Evolutionary conservation across 106 monocot genomes (phyloP).

Genomic region (Apostasia ramifera): DNA sequence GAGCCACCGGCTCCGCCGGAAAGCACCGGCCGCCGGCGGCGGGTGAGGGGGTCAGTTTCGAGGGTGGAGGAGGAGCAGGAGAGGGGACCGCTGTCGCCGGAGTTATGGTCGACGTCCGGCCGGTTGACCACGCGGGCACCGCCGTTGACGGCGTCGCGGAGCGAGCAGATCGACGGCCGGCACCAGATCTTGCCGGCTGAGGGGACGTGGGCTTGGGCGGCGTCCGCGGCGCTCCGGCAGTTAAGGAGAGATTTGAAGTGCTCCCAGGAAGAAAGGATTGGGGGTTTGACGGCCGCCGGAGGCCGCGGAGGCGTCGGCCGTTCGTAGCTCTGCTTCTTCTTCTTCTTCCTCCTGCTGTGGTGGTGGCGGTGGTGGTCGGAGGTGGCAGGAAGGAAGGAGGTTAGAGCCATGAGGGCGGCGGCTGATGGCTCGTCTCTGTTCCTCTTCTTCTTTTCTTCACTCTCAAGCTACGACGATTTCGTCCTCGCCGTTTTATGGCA

Average conservation of each 20-base stretch:
- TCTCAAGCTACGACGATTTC: not conserved
- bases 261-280: slow-evolving; percentile 71
- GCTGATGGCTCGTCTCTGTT: not conserved
- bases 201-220: slow-evolving; percentile 38
- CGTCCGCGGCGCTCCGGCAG: slow-evolving; percentile 37
- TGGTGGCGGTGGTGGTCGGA: slow-evolving; percentile 2
- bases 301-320: not conserved
- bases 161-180: slow-evolving; percentile 51
- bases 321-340: slow-evolving; percentile 2
- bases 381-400: slow-evolving; percentile 23
- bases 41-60: slow-evolving; percentile 15
- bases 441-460: not conserved
- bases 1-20: not conserved
- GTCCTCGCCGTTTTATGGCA: not conserved
- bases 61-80: not conserved
- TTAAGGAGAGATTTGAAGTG: slow-evolving; percentile 73
- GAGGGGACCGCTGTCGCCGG: slow-evolving; percentile 5
- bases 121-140: slow-evolving; percentile 38
- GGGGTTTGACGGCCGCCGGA: not conserved
- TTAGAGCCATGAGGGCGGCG: slow-evolving; percentile 26
- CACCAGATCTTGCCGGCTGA: slow-evolving; percentile 37
- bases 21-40: slow-evolving; percentile 4
- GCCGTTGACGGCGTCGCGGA: slow-evolving; percentile 51
- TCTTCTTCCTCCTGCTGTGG: slow-evolving; percentile 9
- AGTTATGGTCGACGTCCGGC: slow-evolving; percentile 18